These are phyloP conservation scores for Scheffersomyces titani DNA, from an alignment of 1,139 yeast genomes.

Conservation along the genomic window DNA sequence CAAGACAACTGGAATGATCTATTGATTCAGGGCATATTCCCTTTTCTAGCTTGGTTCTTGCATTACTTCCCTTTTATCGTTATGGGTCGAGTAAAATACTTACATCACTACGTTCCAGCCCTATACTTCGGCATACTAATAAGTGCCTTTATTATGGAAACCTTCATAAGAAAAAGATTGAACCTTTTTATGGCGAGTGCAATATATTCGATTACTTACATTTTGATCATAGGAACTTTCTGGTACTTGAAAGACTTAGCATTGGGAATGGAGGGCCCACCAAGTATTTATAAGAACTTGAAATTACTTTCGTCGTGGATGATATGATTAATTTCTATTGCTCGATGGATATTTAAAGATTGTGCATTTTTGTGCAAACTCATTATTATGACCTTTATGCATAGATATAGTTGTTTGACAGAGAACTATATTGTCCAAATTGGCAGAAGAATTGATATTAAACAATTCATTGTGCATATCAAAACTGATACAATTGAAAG, in stretches of 20 bases:
- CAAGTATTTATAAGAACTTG: slow-evolving; percentile 22
- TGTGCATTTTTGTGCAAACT: too few species aligned
- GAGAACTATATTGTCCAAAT: too few species aligned
- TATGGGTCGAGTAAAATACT: slow-evolving; percentile 38
- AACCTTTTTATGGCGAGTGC: slow-evolving; percentile 11
- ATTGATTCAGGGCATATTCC: slow-evolving; percentile 31
- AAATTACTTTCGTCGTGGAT: slow-evolving; percentile 33
- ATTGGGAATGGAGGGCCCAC: slow-evolving; percentile 37
- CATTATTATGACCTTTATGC: too few species aligned
- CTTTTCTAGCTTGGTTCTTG: slow-evolving; percentile 33
- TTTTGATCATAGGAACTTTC: slow-evolving; percentile 25
- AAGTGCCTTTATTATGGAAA: slow-evolving; percentile 37
- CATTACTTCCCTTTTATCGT: slow-evolving; percentile 33
- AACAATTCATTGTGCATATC: too few species aligned
- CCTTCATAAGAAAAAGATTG: slow-evolving; percentile 16
- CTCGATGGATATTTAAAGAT: too few species aligned
- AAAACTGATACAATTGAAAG: too few species aligned
- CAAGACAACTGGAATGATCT: slow-evolving; percentile 24
- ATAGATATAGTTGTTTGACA: too few species aligned
- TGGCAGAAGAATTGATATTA: too few species aligned
- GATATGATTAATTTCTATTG: slow-evolving; percentile 8
- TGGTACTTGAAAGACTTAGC: slow-evolving; percentile 31
- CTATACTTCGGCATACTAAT: slow-evolving; percentile 34
- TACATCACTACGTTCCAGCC: slow-evolving; percentile 41
- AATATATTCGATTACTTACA: slow-evolving; percentile 21